These are phyloP conservation scores for Entomortierella beljakovae DNA, from an alignment of 192 early-diverging fungal species.

Conservation along the genomic window DNA sequence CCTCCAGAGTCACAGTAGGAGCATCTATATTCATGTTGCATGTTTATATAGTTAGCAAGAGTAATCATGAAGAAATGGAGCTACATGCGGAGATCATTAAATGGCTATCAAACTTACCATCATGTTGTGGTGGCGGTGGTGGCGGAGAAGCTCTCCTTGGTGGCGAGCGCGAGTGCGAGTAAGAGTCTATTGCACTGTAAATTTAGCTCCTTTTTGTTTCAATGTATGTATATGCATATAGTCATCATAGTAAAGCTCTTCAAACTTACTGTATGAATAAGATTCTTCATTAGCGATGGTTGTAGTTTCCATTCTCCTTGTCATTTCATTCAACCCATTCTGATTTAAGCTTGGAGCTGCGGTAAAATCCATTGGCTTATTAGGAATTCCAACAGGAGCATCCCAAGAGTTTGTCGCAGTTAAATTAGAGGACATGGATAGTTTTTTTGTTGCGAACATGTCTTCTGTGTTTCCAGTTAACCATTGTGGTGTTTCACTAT, in stretches of 20 bases:
- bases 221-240: too few relatives aligned
- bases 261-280: background rate
- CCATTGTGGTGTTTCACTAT: background rate
- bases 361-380: background rate
- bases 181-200: background rate
- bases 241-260: too few relatives aligned
- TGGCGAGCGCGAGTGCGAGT: too few relatives aligned
- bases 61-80: background rate
- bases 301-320: slow-evolving; percentile 13
- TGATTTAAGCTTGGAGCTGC: background rate
- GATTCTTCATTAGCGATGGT: background rate
- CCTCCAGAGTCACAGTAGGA: slow-evolving; percentile 12
- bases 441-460: background rate
- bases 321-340: background rate
- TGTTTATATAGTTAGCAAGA: background rate
- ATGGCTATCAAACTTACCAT: background rate
- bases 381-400: background rate
- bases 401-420: background rate
- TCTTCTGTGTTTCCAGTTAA: background rate
- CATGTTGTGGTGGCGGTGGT: background rate
- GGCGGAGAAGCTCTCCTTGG: background rate
- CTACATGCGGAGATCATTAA: too few relatives aligned
- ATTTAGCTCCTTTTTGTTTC: background rate
- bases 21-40: background rate
- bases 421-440: background rate